Percentiles rank a stretch among this genome's conserved stretches.
Evolutionary conservation across 2,329 filamentous ascomycete genomes (phyloP).

Genomic region (Talaromyces sp.): DNA sequence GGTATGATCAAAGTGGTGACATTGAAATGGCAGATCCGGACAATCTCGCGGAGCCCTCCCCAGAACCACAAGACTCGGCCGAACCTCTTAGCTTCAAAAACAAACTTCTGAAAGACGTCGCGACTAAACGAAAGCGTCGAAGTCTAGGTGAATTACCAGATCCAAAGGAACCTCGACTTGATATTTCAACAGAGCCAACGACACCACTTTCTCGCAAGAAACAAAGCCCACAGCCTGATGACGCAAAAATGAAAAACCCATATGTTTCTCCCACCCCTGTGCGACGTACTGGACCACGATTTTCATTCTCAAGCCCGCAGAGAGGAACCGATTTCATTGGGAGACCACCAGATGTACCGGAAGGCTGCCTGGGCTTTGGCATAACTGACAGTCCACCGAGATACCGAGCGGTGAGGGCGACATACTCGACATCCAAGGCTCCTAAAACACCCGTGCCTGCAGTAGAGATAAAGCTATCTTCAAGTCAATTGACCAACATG

Average conservation of each 20-base stretch:
- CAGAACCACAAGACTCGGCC: not conserved
- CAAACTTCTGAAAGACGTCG: not conserved
- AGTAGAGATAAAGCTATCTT: not conserved
- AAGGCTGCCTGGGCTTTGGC: not conserved
- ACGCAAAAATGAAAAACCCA: not conserved
- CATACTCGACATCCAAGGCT: not conserved
- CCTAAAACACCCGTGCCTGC: not conserved
- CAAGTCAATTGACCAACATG: not conserved
- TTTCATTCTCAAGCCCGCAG: slow-evolving; percentile 3
- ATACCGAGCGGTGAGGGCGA: not conserved
- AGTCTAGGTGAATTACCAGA: not conserved
- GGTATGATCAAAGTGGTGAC: not conserved
- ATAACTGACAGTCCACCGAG: slow-evolving; percentile 1
- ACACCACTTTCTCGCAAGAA: not conserved
- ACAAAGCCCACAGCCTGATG: not conserved
- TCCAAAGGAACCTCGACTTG: not conserved
- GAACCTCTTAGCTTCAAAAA: not conserved
- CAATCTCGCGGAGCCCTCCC: not conserved
- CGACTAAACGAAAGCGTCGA: not conserved
- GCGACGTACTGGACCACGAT: not conserved
- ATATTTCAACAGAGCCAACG: not conserved
- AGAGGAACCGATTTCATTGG: not conserved
- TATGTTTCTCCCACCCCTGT: not conserved
- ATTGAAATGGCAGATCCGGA: not conserved
- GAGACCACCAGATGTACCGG: not conserved